Percentiles rank a stretch among this genome's conserved stretches.
These are phyloP conservation scores for Candida boidinii DNA, from an alignment of 805 yeast species.

Conservation along the genomic window DNA sequence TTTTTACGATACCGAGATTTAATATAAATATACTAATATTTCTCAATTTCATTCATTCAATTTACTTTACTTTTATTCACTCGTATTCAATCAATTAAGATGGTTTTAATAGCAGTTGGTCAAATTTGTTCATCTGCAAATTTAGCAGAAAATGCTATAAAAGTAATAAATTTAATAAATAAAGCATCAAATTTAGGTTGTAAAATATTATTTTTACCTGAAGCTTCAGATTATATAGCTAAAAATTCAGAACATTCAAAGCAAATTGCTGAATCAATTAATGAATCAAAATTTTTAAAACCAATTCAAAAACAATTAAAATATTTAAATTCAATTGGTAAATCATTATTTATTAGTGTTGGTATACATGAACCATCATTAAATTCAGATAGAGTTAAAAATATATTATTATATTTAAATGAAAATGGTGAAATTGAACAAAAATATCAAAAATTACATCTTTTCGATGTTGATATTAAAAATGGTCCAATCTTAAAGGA, in stretches of 20 bases:
- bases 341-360: conserved; percentile 58
- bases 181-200: conserved; percentile 57
- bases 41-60: too few species aligned
- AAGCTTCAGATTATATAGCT: conserved; percentile 86
- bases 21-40: too few species aligned
- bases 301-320: conserved; percentile 39
- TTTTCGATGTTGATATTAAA: conserved; percentile 79
- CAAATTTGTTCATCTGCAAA: conserved; percentile 73
- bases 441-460: conserved; percentile 76
- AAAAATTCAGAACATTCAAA: conserved; percentile 58
- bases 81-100: conserved; percentile 14
- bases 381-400: conserved; percentile 43
- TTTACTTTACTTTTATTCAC: neutral
- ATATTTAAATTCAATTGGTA: conserved; percentile 28
- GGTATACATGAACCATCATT: conserved; percentile 81
- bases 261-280: conserved; percentile 41
- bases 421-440: conserved; percentile 56
- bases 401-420: conserved; percentile 66
- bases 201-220: conserved; percentile 76
- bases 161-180: conserved; percentile 51
- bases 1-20: too few species aligned
- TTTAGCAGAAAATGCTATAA: conserved; percentile 47
- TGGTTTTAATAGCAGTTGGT: conserved; percentile 72
- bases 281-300: conserved; percentile 30
- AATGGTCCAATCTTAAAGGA: conserved; percentile 79